Evolutionary conservation across 2,329 filamentous ascomycete genomes (phyloP), one percentile per base, ranked within the genome.

Genomic region (Epichloe uncinata): DNA sequence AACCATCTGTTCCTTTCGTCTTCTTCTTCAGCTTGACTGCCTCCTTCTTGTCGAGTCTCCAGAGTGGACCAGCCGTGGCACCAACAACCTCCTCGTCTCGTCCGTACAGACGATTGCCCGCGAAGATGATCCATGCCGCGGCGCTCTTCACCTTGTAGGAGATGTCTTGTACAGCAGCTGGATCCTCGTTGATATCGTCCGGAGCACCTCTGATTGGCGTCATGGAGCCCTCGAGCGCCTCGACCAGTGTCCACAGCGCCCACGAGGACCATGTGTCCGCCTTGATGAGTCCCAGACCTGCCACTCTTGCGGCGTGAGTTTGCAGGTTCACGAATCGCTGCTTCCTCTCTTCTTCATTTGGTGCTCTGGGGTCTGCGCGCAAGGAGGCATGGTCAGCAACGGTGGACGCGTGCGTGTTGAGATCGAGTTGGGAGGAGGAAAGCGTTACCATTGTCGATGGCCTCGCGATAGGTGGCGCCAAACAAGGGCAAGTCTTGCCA

Each of bases 21-120:
- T 49, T 57, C 12, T 52, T 53, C 3, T 49, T 45, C 11, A 53
- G 12, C 49, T 47, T 54, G 2, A 48, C 16, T 2, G 47, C 50
- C 20, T 56, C 50, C 35, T 50, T 54, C 56, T 58, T 58, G 5
- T 40, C 20, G 2, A 56, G 47, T 22, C 38, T 51, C 55, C 54
- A 58, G 1, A 57, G 42, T 18, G 54, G 57, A 1, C 56, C 55
- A 1, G 54, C 54, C 16, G 48, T 54, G 13, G 54, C 53, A 0
- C 51, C 53, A 2, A 41, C 18, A 9, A 57, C 38, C 26, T 48
- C 53, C 42, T 56, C 51, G 22, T 54, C 53, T 3, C 53, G 51
- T n/a, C 54, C 50, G 16, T 53, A 50, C 20, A 57, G 26, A 1
- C 49, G 15, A 33, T 50, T 42, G 5, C 51, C 53, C 1, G 53